Evolutionary conservation across 129 eudicot species (phyloP).

Genomic region (Rutidosis leptorrhynchoides): DNA sequence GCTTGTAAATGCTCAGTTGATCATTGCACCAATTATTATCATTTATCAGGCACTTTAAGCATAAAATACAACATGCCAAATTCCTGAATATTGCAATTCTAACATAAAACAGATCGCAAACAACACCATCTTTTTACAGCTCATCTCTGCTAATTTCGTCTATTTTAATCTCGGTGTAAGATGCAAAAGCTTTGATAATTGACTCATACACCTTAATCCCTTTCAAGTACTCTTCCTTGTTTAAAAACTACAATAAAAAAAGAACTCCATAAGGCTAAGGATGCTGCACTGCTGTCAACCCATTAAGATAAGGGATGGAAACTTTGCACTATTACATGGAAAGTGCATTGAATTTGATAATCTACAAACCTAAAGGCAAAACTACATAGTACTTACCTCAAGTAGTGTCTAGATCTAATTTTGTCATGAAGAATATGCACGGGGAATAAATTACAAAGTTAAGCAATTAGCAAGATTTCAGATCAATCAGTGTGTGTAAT

Average conservation of each 20-base stretch:
- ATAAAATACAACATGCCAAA: slow-evolving; percentile 4
- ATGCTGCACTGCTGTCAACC: too few relatives aligned
- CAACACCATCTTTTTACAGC: slow-evolving; percentile 37
- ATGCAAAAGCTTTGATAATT: slow-evolving; percentile 69
- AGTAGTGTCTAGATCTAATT: too few relatives aligned
- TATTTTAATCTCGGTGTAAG: slow-evolving; percentile 42
- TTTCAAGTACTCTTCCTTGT: slow-evolving; percentile 77
- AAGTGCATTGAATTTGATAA: too few relatives aligned
- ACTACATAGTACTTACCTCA: too few relatives aligned
- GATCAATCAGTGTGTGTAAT: neutral
- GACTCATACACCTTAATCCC: slow-evolving; percentile 77
- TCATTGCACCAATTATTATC: neutral
- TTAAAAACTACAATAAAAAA: slow-evolving; percentile 62
- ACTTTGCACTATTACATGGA: too few relatives aligned
- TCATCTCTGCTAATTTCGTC: slow-evolving; percentile 53
- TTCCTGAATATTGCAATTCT: neutral
- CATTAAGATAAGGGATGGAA: too few relatives aligned
- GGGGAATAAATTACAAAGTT: neutral
- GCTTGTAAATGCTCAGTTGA: neutral
- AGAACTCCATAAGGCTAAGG: slow-evolving; percentile 5
- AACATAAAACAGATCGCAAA: neutral
- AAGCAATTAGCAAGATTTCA: neutral
- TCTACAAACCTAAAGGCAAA: too few relatives aligned
- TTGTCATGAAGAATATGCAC: neutral
- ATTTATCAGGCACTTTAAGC: slow-evolving; percentile 13